phyloP scores from a whole-genome alignment of 208 protist species.

The Phytomonas sp. region DNA sequence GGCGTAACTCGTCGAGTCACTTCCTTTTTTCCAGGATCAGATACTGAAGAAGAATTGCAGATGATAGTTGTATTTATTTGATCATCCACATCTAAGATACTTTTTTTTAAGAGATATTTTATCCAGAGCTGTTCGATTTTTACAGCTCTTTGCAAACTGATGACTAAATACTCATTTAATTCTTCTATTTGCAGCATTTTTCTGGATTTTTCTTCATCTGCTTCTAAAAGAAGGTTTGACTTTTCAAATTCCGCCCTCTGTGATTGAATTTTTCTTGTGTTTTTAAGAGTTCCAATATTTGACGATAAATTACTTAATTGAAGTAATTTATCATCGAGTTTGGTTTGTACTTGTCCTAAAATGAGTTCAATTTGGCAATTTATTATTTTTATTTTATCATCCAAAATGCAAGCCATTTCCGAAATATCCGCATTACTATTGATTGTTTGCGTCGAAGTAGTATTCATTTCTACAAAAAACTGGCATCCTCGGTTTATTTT shows the following conservation, averaged over 20 bases:
- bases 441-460: neutral
- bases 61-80: neutral
- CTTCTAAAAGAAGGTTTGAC: neutral
- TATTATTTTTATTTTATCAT: conserved; percentile 10
- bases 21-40: neutral
- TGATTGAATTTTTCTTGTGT: neutral
- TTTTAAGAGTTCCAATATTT: neutral
- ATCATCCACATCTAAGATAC: neutral
- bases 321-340: neutral
- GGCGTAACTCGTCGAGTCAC: neutral
- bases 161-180: neutral
- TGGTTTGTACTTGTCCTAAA: neutral
- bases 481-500: neutral
- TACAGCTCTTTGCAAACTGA: neutral
- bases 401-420: neutral
- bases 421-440: neutral
- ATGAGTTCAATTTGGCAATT: conserved; percentile 6
- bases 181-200: neutral
- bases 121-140: neutral
- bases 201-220: neutral
- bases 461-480: neutral
- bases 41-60: neutral
- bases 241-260: neutral
- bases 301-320: neutral
- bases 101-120: neutral